Percentiles rank a stretch among this genome's conserved stretches.
phyloP scores from a whole-genome alignment of 306 rosid genomes.

The Neltuma alba region DNA sequence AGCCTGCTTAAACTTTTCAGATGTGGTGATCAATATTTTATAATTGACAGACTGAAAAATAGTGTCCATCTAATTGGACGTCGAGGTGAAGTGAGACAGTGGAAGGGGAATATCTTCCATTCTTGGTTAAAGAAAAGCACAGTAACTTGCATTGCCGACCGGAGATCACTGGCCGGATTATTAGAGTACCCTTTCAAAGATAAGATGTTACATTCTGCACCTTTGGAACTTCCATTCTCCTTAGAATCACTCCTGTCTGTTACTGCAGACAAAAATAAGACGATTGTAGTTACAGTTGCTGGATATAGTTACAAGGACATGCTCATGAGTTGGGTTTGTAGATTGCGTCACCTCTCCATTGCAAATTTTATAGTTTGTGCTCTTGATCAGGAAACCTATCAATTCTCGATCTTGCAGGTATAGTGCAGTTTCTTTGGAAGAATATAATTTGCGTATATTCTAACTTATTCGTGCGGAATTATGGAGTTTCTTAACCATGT shows the following conservation, averaged over 20 bases:
- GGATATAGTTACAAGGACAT: constrained; percentile 95
- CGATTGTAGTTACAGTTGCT: constrained; percentile 72
- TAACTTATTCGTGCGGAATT: background rate
- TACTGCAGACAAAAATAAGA: constrained; percentile 67
- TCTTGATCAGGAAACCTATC: constrained; percentile 77
- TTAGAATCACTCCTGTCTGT: constrained; percentile 72
- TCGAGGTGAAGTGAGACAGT: constrained; percentile 30
- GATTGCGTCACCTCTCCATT: constrained; percentile 63
- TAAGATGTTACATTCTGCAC: constrained; percentile 40
- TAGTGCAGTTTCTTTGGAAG: constrained; percentile 8
- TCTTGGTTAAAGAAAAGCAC: constrained; percentile 54
- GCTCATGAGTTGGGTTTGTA: constrained; percentile 98
- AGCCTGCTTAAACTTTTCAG: constrained; percentile 59
- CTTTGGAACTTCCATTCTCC: constrained; percentile 70
- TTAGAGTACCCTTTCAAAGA: constrained; percentile 51
- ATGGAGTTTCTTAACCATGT: background rate
- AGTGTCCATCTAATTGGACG: constrained; percentile 39
- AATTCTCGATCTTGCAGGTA: constrained; percentile 84
- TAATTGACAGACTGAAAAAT: constrained; percentile 49
- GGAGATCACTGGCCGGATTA: constrained; percentile 41
- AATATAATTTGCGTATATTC: background rate
- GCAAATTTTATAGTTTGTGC: constrained; percentile 72
- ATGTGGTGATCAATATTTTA: constrained; percentile 52
- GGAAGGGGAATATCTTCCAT: constrained; percentile 46
- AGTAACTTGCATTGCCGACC: constrained; percentile 44